Base-by-base conservation (phyloP, 2,329 filamentous ascomycete genomes). In the Chalara sp. region DNA sequence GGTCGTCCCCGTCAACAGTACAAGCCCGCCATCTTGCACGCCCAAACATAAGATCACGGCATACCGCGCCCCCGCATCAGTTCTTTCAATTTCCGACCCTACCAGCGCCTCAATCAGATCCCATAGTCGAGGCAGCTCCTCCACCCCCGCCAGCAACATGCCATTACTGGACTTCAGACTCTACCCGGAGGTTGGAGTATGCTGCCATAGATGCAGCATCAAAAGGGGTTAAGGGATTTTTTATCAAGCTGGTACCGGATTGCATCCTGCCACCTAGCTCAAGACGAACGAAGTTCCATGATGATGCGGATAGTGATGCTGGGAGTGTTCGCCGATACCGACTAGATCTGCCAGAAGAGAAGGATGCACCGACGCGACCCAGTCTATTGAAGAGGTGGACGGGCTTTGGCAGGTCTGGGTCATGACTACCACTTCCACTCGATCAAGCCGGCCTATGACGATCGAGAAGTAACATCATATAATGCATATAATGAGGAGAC, bases 101-200 rank as follows among this genome's bases (percentile, higher is more conserved):
- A 21, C 45, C 46, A 10, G 52, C 55, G 11, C 31, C 44, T 12
- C 28, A 47, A 44, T 65, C 67, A 69, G 4, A 76, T 74, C 11
- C 75, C 72, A 2, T 72, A 73, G 57, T 43, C 33, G 5, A 30
- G 31, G 28, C 46, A 5, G n/a, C 47, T 13, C 43, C 49, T 5
- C 66, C 71, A 3, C 70, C 72, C 2, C 80, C 78, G 10, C 78
- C 78, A 4, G 74, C 76, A 57, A 83, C 81, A 3, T 79, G 78
- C 1, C 79, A 84, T 61, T 85, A 84, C 67, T 85, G 81, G 81
- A 84, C 80, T 1, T 83, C 79, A 59, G 79, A 84, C 61, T 72
- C 72, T 48, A 84, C 81, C 0, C 73, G 81, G 4, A 72, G 80
- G 8, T 71, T 83, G 4, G 81, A 85, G 67, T 85, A 85, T 58